A percentile compares a stretch with the other conserved stretches of the same genome.
Evolutionary conservation across 768 basidiomycete species (phyloP).

Genomic region (Russula emetica): DNA sequence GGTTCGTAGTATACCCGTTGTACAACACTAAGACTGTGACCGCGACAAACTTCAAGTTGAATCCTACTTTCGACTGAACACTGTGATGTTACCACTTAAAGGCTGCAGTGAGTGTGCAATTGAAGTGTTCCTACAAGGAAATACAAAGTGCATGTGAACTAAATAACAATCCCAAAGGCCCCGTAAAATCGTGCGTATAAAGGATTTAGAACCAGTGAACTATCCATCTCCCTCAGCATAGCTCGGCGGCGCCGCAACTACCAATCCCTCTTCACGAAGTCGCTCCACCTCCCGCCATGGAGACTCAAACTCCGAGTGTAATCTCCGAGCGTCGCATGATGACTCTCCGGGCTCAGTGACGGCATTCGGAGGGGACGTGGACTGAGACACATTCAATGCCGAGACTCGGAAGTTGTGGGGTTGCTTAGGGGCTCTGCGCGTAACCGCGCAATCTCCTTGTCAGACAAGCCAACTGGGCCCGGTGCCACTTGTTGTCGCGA

Average conservation of each 20-base stretch:
- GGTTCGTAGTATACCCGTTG: too few species aligned
- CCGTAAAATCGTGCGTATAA: too few species aligned
- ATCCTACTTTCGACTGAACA: too few species aligned
- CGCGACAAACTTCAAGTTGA: too few species aligned
- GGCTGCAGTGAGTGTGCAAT: too few species aligned
- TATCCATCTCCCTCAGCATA: constrained; percentile 17
- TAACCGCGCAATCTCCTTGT: constrained; percentile 19
- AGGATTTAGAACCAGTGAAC: background rate
- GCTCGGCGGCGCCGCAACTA: constrained; percentile 30
- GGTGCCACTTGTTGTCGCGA: background rate
- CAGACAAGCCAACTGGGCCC: constrained; percentile 2
- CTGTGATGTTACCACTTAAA: too few species aligned
- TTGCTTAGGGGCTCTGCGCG: constrained; percentile 8
- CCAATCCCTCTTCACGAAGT: constrained; percentile 28
- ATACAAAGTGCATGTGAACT: background rate
- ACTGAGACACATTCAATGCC: background rate
- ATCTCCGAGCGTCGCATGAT: background rate
- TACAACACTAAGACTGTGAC: too few species aligned
- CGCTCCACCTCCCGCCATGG: constrained; percentile 30
- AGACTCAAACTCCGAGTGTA: constrained; percentile 31
- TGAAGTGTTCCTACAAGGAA: background rate
- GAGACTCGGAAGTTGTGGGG: background rate
- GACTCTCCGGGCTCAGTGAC: background rate
- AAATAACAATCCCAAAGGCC: background rate
- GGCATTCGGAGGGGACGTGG: background rate